Evolutionary conservation across 2,329 filamentous ascomycete genomes (phyloP).

Genomic region (Trichoderma semiorbis): DNA sequence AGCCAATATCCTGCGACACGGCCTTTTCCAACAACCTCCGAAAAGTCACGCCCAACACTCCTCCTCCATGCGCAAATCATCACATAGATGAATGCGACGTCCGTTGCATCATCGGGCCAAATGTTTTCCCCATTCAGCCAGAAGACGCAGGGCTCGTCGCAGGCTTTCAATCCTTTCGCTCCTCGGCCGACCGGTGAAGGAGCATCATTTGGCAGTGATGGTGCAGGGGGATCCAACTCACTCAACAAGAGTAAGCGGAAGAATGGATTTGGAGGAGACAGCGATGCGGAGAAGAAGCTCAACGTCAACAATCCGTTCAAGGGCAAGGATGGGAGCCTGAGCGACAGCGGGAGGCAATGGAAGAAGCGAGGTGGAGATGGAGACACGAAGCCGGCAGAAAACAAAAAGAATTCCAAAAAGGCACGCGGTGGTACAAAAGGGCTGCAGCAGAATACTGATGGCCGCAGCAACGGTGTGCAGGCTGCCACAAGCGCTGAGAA

Average conservation of each 20-base stretch:
- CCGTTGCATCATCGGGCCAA: conserved; percentile 39
- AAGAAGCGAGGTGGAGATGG: conserved; percentile 23
- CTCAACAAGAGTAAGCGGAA: conserved; percentile 28
- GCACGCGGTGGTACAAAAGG: conserved; percentile 14
- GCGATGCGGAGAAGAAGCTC: conserved; percentile 27
- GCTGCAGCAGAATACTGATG: background rate
- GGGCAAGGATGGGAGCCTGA: conserved; percentile 18
- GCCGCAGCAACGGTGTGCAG: conserved; percentile 12
- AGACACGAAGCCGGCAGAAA: conserved; percentile 27
- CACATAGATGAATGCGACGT: conserved; percentile 38
- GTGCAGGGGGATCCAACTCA: conserved; percentile 28
- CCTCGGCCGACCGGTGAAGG: conserved; percentile 23
- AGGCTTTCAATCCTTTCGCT: conserved; percentile 37
- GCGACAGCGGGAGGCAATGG: conserved; percentile 15
- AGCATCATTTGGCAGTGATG: conserved; percentile 33
- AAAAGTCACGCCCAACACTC: conserved; percentile 8
- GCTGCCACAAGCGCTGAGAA: conserved; percentile 17
- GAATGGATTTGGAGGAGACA: conserved; percentile 27
- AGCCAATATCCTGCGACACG: conserved; percentile 10
- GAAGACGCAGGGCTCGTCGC: conserved; percentile 34
- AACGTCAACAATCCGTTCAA: conserved; percentile 29
- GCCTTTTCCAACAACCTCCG: background rate
- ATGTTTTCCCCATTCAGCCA: conserved; percentile 39
- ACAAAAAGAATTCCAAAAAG: conserved; percentile 14
- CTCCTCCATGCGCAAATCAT: conserved; percentile 34